Conservation (phyloP, 2,329 filamentous ascomycete genomes). For the Xylariales sp. region DNA sequence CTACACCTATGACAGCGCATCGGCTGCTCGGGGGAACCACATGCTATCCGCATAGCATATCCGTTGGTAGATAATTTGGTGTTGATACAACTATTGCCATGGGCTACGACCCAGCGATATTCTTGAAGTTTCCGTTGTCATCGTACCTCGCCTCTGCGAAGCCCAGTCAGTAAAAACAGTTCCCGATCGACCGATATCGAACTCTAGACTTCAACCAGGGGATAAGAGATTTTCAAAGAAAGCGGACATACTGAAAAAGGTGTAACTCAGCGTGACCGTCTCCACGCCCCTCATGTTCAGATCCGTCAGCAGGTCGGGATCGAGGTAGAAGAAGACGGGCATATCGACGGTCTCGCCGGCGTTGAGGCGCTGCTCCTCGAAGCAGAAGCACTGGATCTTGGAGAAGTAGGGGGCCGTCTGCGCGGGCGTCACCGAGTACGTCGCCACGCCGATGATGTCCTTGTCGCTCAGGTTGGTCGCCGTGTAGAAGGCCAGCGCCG, state of each 20-base stretch:
- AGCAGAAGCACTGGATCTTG: slow-evolving; percentile 99
- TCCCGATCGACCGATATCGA: not conserved
- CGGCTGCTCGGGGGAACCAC: too few relatives aligned
- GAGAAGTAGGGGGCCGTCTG: slow-evolving; percentile 97
- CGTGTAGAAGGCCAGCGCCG: slow-evolving; percentile 94
- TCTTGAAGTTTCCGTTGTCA: slow-evolving; percentile 65
- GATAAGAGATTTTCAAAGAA: not conserved
- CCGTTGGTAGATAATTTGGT: too few relatives aligned
- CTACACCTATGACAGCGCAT: too few relatives aligned
- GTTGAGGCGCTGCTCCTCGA: slow-evolving; percentile 91
- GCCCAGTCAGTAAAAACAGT: not conserved
- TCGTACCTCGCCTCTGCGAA: slow-evolving; percentile 74
- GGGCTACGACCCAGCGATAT: slow-evolving; percentile 1
- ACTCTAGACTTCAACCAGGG: not conserved
- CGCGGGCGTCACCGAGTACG: slow-evolving; percentile 92
- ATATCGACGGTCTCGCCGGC: slow-evolving; percentile 97
- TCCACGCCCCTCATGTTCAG: slow-evolving; percentile 90
- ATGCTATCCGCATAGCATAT: too few relatives aligned
- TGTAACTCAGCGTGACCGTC: slow-evolving; percentile 94
- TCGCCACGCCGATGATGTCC: slow-evolving; percentile 97
- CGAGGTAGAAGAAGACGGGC: slow-evolving; percentile 99
- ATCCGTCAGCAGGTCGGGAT: slow-evolving; percentile 90
- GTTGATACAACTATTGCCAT: too few relatives aligned
- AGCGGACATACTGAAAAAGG: slow-evolving; percentile 94
- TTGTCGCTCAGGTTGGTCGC: slow-evolving; percentile 85